A percentile compares a stretch with the other conserved stretches of the same genome.
Evolutionary conservation across 768 basidiomycete genomes (phyloP).

Genomic region (Tulasnella calospora): DNA sequence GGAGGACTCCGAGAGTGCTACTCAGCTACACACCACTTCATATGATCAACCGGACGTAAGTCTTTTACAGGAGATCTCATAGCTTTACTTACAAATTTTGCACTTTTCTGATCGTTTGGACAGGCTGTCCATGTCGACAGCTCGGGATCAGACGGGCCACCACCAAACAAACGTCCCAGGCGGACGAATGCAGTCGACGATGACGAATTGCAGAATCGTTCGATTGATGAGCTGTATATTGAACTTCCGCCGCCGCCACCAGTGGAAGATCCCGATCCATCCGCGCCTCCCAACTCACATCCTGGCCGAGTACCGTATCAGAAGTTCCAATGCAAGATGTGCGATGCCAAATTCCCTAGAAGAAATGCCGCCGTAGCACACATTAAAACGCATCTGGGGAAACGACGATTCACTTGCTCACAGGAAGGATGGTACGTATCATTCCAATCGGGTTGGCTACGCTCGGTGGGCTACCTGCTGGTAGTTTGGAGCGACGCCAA

Average conservation of each 20-base stretch:
- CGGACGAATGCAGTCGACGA: slow-evolving; percentile 16
- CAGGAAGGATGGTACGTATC: slow-evolving; percentile 19
- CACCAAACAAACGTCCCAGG: slow-evolving; percentile 12
- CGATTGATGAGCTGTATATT: slow-evolving; percentile 19
- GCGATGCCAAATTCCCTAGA: slow-evolving; percentile 23
- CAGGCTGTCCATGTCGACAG: not conserved
- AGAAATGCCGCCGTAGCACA: slow-evolving; percentile 25
- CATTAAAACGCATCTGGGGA: slow-evolving; percentile 26
- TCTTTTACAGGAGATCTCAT: not conserved
- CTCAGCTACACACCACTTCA: not conserved
- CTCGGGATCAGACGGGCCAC: not conserved
- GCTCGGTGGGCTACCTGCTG: not conserved
- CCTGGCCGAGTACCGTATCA: slow-evolving; percentile 10
- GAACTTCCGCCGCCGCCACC: slow-evolving; percentile 20
- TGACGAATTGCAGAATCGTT: slow-evolving; percentile 6
- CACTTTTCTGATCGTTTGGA: not conserved
- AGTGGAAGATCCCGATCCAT: slow-evolving; percentile 11
- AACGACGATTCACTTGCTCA: slow-evolving; percentile 19
- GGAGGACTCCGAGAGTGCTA: not conserved
- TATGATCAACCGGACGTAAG: not conserved
- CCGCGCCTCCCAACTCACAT: slow-evolving; percentile 4
- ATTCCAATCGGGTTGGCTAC: not conserved
- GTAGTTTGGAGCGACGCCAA: not conserved
- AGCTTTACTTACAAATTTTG: not conserved
- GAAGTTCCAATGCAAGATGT: slow-evolving; percentile 20